Evolutionary conservation across 148 eudicot genomes (phyloP).

Genomic region (Salicornia ramosissima): DNA sequence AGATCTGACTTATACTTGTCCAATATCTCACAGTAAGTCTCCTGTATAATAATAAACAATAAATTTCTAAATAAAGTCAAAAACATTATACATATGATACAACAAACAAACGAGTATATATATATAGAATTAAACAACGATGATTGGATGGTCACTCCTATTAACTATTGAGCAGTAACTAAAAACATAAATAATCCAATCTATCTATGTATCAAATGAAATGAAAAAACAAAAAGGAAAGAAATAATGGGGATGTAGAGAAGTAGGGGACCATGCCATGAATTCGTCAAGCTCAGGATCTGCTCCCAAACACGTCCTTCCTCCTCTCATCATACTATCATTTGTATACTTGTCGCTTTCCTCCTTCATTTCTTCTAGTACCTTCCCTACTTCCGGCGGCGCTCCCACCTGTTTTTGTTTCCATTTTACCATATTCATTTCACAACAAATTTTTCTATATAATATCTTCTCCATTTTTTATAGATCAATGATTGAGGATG

Average conservation of each 20-base stretch:
- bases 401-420: slow-evolving; percentile 65
- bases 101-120: too few species aligned
- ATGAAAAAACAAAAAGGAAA: not conserved
- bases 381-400: slow-evolving; percentile 56
- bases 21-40: slow-evolving; percentile 66
- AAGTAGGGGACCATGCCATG: slow-evolving; percentile 59
- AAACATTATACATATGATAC: not conserved
- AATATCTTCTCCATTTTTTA: too few species aligned
- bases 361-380: slow-evolving; percentile 72
- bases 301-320: slow-evolving; percentile 40
- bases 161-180: too few species aligned
- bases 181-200: slow-evolving; percentile 8
- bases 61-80: not conserved
- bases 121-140: too few species aligned
- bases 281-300: slow-evolving; percentile 98
- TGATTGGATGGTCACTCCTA: too few species aligned
- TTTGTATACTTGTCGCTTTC: slow-evolving; percentile 36
- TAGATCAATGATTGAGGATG: not conserved
- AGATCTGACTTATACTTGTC: slow-evolving; percentile 77
- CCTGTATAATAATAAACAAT: slow-evolving; percentile 32
- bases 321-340: slow-evolving; percentile 16
- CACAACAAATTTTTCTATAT: too few species aligned
- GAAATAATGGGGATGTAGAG: too few species aligned
- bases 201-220: too few species aligned
- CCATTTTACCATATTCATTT: too few species aligned